These are phyloP conservation scores for Penicillium steckii DNA, from an alignment of 495 filamentous ascomycete species.

Conservation along the genomic window DNA sequence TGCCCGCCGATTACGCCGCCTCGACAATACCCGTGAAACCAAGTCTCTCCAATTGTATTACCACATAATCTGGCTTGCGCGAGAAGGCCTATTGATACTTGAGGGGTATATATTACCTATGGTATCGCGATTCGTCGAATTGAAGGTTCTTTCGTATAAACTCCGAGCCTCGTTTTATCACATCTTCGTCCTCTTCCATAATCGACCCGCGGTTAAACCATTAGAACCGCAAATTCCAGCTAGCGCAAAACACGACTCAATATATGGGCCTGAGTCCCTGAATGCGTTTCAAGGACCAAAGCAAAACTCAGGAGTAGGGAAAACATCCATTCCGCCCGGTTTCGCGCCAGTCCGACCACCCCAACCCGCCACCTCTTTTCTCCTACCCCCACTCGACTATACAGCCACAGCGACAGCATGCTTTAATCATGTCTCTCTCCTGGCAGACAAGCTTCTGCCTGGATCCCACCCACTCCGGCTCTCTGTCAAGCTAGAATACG, in stretches of 20 bases:
- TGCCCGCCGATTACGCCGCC: conserved; percentile 78
- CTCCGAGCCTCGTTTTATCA: conserved; percentile 92
- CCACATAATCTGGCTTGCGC: conserved; percentile 92
- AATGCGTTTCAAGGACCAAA: conserved; percentile 3
- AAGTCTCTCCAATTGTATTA: conserved; percentile 80
- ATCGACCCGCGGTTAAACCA: conserved; percentile 59
- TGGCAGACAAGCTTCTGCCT: conserved; percentile 72
- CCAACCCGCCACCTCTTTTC: conserved; percentile 58
- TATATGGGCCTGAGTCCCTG: conserved; percentile 24
- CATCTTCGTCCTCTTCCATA: conserved; percentile 95
- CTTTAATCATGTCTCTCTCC: conserved; percentile 74
- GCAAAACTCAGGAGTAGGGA: conserved; percentile 3
- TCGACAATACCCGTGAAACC: conserved; percentile 74
- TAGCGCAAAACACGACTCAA: conserved; percentile 26
- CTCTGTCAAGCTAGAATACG: conserved; percentile 88
- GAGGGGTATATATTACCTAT: conserved; percentile 84
- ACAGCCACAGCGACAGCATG: conserved; percentile 74
- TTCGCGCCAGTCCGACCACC: conserved; percentile 48
- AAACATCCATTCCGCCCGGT: conserved; percentile 34
- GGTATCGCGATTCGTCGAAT: conserved; percentile 66
- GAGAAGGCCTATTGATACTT: conserved; percentile 83
- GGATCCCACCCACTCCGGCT: conserved; percentile 88
- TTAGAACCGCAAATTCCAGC: conserved; percentile 38
- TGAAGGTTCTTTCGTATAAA: conserved; percentile 87
- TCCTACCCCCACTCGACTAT: conserved; percentile 79